Conservation (phyloP, 495 filamentous ascomycete genomes). For the Hypoxylon fuscum region DNA sequence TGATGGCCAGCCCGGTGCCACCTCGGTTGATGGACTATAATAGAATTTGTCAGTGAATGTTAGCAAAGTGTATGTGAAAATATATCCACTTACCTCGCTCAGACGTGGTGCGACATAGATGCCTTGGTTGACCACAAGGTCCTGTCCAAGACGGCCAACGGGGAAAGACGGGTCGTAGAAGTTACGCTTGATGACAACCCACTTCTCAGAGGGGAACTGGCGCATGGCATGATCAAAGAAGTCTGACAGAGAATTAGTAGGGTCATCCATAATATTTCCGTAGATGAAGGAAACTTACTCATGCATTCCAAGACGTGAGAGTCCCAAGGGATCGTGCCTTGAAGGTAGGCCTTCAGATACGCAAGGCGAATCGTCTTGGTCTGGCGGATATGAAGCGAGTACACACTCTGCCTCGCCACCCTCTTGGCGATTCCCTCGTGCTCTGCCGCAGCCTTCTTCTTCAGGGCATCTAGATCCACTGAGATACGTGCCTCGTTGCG, state of each 20-base stretch:
- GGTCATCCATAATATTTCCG: not conserved
- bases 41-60: constrained; percentile 12
- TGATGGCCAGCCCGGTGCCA: constrained; percentile 70
- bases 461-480: constrained; percentile 70
- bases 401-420: constrained; percentile 56
- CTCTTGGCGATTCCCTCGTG: constrained; percentile 55
- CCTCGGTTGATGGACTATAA: constrained; percentile 51
- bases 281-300: constrained; percentile 59
- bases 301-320: constrained; percentile 76
- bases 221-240: constrained; percentile 91
- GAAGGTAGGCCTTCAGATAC: constrained; percentile 71
- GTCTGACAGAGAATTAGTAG: constrained; percentile 52
- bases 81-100: constrained; percentile 58
- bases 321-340: constrained; percentile 65
- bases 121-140: constrained; percentile 80
- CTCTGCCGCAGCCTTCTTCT: constrained; percentile 8
- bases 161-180: constrained; percentile 68
- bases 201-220: constrained; percentile 70
- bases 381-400: constrained; percentile 65
- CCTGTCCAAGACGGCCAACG: constrained; percentile 3
- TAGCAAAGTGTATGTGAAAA: not conserved
- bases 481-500: constrained; percentile 52
- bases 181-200: constrained; percentile 75
- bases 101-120: constrained; percentile 83
- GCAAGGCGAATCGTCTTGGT: constrained; percentile 70